Evolutionary conservation across 108 stramenopile species (phyloP).

Genomic region (Ochromonas danica): DNA sequence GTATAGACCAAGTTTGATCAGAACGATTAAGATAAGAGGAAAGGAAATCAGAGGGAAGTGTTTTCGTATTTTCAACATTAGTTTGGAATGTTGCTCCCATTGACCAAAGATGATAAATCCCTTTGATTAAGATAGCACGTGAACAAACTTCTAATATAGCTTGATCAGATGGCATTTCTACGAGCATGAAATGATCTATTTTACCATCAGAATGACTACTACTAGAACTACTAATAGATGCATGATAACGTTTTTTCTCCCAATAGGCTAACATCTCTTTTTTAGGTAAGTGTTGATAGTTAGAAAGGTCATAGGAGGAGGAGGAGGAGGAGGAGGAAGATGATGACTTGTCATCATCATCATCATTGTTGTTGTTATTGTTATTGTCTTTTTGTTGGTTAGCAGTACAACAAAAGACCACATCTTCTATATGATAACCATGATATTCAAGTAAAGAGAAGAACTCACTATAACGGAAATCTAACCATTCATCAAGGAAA

Average conservation of each 20-base stretch:
- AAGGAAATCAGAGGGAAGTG: neutral
- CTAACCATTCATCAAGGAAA: conserved; percentile 23
- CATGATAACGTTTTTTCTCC: too few species aligned
- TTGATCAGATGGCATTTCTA: conserved; percentile 10
- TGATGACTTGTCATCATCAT: neutral
- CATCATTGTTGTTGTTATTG: neutral
- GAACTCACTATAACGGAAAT: conserved; percentile 32
- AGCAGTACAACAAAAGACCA: neutral
- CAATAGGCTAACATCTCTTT: too few species aligned
- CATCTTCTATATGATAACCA: neutral
- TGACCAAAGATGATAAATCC: conserved; percentile 11
- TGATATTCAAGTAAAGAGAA: neutral
- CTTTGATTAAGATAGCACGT: conserved; percentile 35
- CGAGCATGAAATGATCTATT: neutral
- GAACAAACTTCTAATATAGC: neutral
- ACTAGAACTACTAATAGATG: too few species aligned
- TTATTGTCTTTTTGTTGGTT: neutral
- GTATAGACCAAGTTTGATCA: conserved; percentile 41
- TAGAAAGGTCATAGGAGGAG: neutral
- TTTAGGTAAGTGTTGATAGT: neutral
- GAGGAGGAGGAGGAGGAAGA: neutral
- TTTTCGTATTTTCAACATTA: neutral
- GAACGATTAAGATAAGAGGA: neutral
- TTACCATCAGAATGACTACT: neutral
- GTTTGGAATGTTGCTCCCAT: neutral